Base-by-base conservation (phyloP, 257 asterid species). In the Rehmannia glutinosa region DNA sequence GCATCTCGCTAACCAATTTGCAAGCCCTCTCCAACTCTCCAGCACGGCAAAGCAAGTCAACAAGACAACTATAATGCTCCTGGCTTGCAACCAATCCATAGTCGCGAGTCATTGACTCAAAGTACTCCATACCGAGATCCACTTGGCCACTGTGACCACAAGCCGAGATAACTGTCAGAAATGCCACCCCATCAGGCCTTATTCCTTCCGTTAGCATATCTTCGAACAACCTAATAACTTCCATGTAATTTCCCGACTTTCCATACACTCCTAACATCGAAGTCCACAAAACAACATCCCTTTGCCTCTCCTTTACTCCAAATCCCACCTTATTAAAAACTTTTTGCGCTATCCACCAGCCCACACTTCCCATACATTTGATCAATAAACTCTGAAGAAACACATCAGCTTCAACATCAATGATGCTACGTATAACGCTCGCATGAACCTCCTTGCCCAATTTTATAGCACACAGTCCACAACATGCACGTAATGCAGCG, bases 111-210 rank as follows among this genome's bases (percentile, higher is more conserved):
- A 88, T 88, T 59, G 82, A 81, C 49, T 85, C 84, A 8, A 90
- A 93, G 51, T 81, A 86, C 75, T 81, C 73, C 35, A 90, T 61
- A 21, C 97, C 98, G 36, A 84, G 86, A 52, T 79, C 83, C 58
- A 93, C 90, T 72, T 90, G 92, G 60, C 98, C 96, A 4, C 94
- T 83, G 81, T 93, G 90, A 16, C 84, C 82, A 84, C 97, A 93
- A 23, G 96, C 95, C 0, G 96, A 90, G 63, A 93, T 81, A 2
- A 88, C 92, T 1, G 94, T 78, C 78, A 93, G 71, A 63, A 86
- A 84, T 2, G 96, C 83, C 21, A 93, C 87, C 13, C 84, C 94
- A 63, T 90, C 97, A 1, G 98, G 98, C 13, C 19, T 78, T 58
- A 77, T 82, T 42, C 98, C 95, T 68, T 79, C 75, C 54, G 16